Percentiles rank a stretch among this genome's conserved stretches.
phyloP scores from a whole-genome alignment of 768 basidiomycete genomes.

The Lactarius sanguifluus region DNA sequence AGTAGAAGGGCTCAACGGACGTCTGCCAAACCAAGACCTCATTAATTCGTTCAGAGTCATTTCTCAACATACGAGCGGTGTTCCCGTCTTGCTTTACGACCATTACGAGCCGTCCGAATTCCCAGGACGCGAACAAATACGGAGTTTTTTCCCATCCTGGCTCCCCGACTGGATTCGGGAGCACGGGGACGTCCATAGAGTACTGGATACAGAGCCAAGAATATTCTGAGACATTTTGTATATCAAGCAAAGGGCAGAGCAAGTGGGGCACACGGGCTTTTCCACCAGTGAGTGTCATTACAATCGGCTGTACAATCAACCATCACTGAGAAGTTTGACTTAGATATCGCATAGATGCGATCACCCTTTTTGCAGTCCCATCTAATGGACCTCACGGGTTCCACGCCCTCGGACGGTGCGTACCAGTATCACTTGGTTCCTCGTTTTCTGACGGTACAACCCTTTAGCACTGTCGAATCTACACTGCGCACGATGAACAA shows the following conservation, averaged over 20 bases:
- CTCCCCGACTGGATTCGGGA: constrained; percentile 47
- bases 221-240: constrained; percentile 65
- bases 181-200: constrained; percentile 44
- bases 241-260: constrained; percentile 79
- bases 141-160: constrained; percentile 44
- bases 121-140: constrained; percentile 34
- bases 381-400: constrained; percentile 94
- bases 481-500: constrained; percentile 90
- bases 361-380: constrained; percentile 87
- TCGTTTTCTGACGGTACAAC: not conserved
- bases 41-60: constrained; percentile 79
- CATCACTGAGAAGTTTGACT: not conserved
- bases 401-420: constrained; percentile 84
- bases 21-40: constrained; percentile 94
- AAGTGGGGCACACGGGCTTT: constrained; percentile 87
- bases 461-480: constrained; percentile 74
- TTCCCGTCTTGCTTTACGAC: constrained; percentile 82
- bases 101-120: constrained; percentile 55
- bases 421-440: constrained; percentile 2
- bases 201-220: constrained; percentile 61
- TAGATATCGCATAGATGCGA: constrained; percentile 92
- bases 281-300: constrained; percentile 63
- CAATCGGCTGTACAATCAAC: not conserved
- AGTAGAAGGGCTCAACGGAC: constrained; percentile 91
- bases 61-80: constrained; percentile 66